Evolutionary conservation across 768 basidiomycete species (phyloP).

Genomic region (Auricularia sp.): DNA sequence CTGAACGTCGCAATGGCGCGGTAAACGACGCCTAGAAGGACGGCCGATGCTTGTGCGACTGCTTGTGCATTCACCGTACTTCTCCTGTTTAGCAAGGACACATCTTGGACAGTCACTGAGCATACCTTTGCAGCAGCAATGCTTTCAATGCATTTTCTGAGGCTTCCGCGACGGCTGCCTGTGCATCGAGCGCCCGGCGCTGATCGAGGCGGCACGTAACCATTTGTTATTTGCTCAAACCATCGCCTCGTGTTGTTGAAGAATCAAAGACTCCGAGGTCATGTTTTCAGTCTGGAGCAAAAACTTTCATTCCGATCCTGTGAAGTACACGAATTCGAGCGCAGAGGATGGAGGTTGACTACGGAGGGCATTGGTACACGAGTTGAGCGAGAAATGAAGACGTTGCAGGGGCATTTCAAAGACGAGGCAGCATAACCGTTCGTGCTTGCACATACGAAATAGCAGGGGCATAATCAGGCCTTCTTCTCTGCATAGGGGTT

Average conservation of each 20-base stretch:
- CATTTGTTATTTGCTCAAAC: background rate
- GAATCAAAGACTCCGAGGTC: background rate
- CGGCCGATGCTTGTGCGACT: background rate
- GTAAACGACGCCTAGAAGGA: background rate
- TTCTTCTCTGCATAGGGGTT: conserved; percentile 73
- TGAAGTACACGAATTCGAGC: background rate
- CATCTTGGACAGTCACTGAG: background rate
- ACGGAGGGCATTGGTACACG: background rate
- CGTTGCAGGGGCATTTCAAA: background rate
- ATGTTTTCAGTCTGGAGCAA: background rate
- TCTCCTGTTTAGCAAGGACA: background rate
- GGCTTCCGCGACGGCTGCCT: background rate
- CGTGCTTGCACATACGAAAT: background rate
- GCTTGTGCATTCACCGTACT: background rate
- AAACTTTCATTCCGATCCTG: background rate
- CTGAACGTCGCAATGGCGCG: background rate
- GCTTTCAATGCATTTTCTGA: background rate
- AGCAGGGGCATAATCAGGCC: conserved; percentile 2
- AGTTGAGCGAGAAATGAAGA: background rate
- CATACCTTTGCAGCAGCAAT: background rate
- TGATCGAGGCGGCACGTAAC: background rate
- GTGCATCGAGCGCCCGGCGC: background rate
- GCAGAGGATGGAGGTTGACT: background rate
- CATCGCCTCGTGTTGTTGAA: background rate
- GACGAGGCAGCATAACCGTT: background rate